A percentile compares a stretch with the other conserved stretches of the same genome.
phyloP scores from a whole-genome alignment of 2,329 filamentous ascomycete species.

The Colletotrichum sp. region DNA sequence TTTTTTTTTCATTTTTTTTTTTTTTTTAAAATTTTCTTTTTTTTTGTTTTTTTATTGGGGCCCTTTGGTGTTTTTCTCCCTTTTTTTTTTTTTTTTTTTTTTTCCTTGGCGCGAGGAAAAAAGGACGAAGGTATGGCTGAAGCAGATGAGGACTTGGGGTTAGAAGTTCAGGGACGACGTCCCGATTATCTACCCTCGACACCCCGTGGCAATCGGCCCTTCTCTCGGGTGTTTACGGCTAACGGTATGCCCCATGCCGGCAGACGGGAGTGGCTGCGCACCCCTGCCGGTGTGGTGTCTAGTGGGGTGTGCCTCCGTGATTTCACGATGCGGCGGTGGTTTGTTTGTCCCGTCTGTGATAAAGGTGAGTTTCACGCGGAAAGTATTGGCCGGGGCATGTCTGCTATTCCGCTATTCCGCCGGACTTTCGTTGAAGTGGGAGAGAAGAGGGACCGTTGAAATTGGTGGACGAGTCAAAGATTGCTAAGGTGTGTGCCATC shows the following conservation, averaged over 20 bases:
- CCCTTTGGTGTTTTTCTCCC: no score
- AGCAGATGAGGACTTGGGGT: no score
- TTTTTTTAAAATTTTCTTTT: no score
- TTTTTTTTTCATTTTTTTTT: no score
- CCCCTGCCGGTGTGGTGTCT: background rate
- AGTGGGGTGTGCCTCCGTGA: background rate
- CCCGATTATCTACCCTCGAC: constrained; percentile 17
- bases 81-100: no score
- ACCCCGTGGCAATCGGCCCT: constrained; percentile 17
- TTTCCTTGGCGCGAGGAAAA: background rate
- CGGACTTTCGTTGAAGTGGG: no score
- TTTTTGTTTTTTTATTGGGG: no score
- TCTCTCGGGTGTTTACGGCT: constrained; percentile 20
- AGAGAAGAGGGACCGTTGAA: no score
- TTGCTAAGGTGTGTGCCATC: background rate
- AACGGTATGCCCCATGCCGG: constrained; percentile 2
- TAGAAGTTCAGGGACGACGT: background rate
- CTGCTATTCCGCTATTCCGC: background rate
- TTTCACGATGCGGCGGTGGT: background rate
- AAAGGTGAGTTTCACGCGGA: background rate
- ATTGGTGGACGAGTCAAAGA: background rate
- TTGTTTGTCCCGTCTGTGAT: background rate
- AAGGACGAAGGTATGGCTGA: background rate
- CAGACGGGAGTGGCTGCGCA: background rate
- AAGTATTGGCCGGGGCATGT: background rate